Conservation (phyloP, 2,329 filamentous ascomycete species). For the Colletotrichum filicis region DNA sequence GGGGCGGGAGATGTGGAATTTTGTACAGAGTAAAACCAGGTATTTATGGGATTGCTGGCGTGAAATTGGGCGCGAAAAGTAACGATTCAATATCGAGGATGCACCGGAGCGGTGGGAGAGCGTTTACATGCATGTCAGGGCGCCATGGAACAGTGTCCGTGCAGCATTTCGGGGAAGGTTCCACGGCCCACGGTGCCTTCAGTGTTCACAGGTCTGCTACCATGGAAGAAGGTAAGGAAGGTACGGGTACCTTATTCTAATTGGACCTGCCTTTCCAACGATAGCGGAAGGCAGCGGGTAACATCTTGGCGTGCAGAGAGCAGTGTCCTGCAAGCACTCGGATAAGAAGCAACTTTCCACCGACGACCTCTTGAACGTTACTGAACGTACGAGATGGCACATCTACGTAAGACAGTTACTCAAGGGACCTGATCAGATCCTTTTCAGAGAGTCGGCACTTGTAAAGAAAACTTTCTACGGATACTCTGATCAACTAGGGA, state of each 20-base stretch:
- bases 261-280: neutral
- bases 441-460: neutral
- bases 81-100: neutral
- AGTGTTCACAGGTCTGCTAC: too few relatives aligned
- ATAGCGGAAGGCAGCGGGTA: neutral
- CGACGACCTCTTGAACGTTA: neutral
- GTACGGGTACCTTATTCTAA: too few relatives aligned
- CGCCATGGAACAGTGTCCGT: neutral
- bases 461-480: neutral
- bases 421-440: too few relatives aligned
- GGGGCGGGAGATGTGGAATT: neutral
- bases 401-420: neutral
- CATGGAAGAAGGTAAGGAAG: neutral
- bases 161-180: too few relatives aligned
- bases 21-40: neutral
- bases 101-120: neutral
- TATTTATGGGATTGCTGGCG: neutral
- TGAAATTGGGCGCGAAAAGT: neutral
- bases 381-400: too few relatives aligned
- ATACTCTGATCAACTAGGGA: neutral
- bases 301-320: neutral
- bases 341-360: neutral
- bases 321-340: neutral
- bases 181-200: too few relatives aligned
- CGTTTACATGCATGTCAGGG: neutral